Conservation (phyloP, 148 eudicot genomes). For the Rhododendron ferrugineum region DNA sequence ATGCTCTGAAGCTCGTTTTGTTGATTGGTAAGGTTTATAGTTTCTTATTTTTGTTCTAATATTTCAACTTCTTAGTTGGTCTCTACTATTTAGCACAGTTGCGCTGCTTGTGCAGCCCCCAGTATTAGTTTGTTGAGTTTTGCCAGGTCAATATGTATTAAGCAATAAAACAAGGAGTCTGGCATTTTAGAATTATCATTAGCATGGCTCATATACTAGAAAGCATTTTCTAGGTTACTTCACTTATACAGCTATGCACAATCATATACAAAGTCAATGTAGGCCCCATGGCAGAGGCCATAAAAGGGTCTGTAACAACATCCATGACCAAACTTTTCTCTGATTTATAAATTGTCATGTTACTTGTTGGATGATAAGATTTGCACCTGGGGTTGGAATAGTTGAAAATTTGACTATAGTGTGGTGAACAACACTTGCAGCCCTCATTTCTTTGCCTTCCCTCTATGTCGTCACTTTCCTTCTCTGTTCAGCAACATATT, state of each 20-base stretch:
- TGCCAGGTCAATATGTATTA: background rate
- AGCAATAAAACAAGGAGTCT: background rate
- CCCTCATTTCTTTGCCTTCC: background rate
- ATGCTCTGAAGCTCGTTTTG: conserved; percentile 83
- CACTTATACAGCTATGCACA: background rate
- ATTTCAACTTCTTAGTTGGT: background rate
- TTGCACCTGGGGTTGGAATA: background rate
- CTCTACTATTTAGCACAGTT: conserved; percentile 1
- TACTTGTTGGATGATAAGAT: background rate
- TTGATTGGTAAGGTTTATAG: conserved; percentile 53
- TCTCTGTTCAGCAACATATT: background rate
- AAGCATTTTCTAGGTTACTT: background rate
- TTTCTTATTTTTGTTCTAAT: background rate
- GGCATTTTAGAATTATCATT: background rate
- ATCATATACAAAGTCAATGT: background rate
- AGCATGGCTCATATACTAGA: background rate
- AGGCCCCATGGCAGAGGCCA: background rate
- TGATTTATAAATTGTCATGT: background rate
- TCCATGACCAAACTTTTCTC: conserved; percentile 1
- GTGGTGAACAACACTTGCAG: background rate
- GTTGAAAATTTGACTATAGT: background rate
- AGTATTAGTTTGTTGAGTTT: background rate
- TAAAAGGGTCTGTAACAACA: background rate
- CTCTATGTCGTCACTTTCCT: background rate
- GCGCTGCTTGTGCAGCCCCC: background rate